phyloP scores from a whole-genome alignment of 768 basidiomycete genomes.

The Pulveroboletus frians region DNA sequence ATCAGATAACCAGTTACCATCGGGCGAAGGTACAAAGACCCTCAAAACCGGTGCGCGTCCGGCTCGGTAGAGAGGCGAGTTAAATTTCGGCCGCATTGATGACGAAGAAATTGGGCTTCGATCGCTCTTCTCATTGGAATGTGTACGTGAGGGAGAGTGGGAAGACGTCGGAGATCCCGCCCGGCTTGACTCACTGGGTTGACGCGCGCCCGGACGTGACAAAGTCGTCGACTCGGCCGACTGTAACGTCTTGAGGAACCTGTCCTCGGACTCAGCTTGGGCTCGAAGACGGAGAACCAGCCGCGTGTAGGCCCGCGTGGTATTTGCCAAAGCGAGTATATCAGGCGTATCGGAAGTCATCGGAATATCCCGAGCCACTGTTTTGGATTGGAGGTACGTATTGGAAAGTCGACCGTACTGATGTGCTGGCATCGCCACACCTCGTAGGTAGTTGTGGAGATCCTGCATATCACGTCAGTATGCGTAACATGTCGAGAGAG shows the following conservation, averaged over 20 bases:
- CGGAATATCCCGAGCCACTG: conserved; percentile 36
- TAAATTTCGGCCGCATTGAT: conserved; percentile 37
- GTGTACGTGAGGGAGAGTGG: conserved; percentile 32
- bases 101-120: conserved; percentile 21
- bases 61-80: conserved; percentile 64
- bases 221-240: conserved; percentile 1
- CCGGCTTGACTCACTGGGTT: conserved; percentile 49
- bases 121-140: conserved; percentile 35
- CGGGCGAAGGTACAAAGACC: conserved; percentile 82
- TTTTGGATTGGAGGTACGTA: conserved; percentile 50
- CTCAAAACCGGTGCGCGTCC: conserved; percentile 72
- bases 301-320: conserved; percentile 73
- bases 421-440: conserved; percentile 70
- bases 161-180: conserved; percentile 58
- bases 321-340: conserved; percentile 50
- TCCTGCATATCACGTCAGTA: conserved; percentile 44
- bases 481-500: background rate
- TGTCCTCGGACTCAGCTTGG: conserved; percentile 64
- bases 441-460: conserved; percentile 73
- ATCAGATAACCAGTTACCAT: conserved; percentile 84
- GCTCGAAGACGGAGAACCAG: conserved; percentile 72
- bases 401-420: conserved; percentile 61
- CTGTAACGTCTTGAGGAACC: conserved; percentile 14
- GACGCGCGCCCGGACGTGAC: conserved; percentile 25
- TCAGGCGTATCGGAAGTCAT: conserved; percentile 38